phyloP scores from a whole-genome alignment of 2,329 filamentous ascomycete species.

The Juglanconis juglandina region DNA sequence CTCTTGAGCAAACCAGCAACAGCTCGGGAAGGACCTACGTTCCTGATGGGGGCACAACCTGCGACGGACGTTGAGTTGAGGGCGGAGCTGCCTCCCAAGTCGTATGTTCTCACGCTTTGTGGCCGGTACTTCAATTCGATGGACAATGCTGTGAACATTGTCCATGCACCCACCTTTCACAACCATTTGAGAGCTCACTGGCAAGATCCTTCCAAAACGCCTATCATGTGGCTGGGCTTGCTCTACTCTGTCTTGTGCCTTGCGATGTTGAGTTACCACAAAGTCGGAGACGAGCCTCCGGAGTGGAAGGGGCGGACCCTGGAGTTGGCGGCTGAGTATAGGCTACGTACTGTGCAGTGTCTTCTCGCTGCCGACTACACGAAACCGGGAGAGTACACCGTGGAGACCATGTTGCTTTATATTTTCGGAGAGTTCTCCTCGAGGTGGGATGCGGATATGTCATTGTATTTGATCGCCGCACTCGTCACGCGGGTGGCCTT shows the following conservation, averaged over 20 bases:
- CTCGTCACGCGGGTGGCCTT: slow-evolving; percentile 56
- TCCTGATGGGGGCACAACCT: slow-evolving; percentile 72
- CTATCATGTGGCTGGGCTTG: slow-evolving; percentile 74
- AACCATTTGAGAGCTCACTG: slow-evolving; percentile 65
- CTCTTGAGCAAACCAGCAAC: slow-evolving; percentile 62
- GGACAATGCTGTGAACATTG: slow-evolving; percentile 67
- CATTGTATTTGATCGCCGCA: slow-evolving; percentile 57
- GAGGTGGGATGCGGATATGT: slow-evolving; percentile 69
- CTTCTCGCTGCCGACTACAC: slow-evolving; percentile 74
- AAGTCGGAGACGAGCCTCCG: slow-evolving; percentile 74
- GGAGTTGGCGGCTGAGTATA: slow-evolving; percentile 62
- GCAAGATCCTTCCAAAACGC: slow-evolving; percentile 68
- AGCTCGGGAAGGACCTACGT: slow-evolving; percentile 65
- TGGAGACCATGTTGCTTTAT: slow-evolving; percentile 76
- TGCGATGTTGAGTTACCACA: slow-evolving; percentile 74
- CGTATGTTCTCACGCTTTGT: slow-evolving; percentile 79
- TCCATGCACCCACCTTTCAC: slow-evolving; percentile 83
- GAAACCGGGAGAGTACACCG: slow-evolving; percentile 67
- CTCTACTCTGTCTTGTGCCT: slow-evolving; percentile 74
- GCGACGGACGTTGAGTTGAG: slow-evolving; percentile 75
- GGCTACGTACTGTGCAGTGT: slow-evolving; percentile 72
- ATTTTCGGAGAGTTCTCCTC: slow-evolving; percentile 72
- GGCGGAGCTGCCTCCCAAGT: slow-evolving; percentile 73
- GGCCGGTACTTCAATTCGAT: slow-evolving; percentile 87
- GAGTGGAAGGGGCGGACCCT: slow-evolving; percentile 69